Conservation (phyloP, 2,329 filamentous ascomycete genomes). For the Epichloe typhina region DNA sequence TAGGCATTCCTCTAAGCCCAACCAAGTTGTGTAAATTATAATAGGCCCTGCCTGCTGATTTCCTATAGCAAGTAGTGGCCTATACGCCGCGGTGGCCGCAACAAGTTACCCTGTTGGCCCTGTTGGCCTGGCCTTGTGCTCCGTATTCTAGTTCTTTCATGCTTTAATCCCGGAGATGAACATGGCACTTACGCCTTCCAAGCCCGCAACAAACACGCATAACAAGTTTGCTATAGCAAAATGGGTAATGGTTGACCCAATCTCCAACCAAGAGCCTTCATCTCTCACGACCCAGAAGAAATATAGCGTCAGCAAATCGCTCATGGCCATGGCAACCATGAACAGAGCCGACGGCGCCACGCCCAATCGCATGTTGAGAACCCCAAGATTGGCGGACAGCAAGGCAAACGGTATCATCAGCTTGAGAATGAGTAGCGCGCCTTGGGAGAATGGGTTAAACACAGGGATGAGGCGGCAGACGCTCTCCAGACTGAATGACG, state of each 20-base stretch:
- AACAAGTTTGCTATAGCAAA: conserved; percentile 85
- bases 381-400: conserved; percentile 82
- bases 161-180: conserved; percentile 70
- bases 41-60: no score
- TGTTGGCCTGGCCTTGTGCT: no score
- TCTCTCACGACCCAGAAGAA: conserved; percentile 98
- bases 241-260: conserved; percentile 91
- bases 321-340: conserved; percentile 86
- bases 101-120: no score
- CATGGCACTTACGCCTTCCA: conserved; percentile 78
- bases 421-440: conserved; percentile 75
- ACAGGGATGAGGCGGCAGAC: conserved; percentile 78
- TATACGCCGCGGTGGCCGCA: no score
- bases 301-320: conserved; percentile 81
- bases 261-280: conserved; percentile 94
- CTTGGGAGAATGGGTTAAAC: conserved; percentile 89
- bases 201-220: conserved; percentile 76
- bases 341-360: conserved; percentile 83
- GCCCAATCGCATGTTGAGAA: conserved; percentile 72
- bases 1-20: no score
- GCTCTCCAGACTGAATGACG: conserved; percentile 84
- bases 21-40: no score
- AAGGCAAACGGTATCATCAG: conserved; percentile 86
- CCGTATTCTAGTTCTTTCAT: no score
- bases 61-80: no score